Conservation (phyloP, 352 stramenopile genomes). For the Phytopythium sindhum region DNA sequence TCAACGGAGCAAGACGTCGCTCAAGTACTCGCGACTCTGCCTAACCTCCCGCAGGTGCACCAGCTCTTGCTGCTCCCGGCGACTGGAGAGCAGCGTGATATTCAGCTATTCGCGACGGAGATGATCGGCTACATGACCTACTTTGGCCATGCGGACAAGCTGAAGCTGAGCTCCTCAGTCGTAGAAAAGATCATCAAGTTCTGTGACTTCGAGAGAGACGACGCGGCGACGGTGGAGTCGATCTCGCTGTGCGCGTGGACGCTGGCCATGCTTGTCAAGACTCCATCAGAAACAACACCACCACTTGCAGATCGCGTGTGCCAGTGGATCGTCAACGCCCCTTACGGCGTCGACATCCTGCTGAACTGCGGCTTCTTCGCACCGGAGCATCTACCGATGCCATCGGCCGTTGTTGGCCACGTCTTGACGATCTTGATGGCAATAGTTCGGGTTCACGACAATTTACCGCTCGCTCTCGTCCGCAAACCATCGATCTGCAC, state of each 20-base stretch:
- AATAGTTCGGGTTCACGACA: conserved; percentile 13
- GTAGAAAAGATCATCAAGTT: conserved; percentile 44
- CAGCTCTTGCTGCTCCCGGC: conserved; percentile 28
- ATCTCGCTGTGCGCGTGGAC: conserved; percentile 43
- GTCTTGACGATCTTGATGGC: conserved; percentile 37
- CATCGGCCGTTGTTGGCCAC: conserved; percentile 33
- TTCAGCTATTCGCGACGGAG: conserved; percentile 61
- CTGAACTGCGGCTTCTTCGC: conserved; percentile 29
- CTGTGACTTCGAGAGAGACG: conserved; percentile 27
- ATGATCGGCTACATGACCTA: conserved; percentile 65
- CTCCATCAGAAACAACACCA: not conserved
- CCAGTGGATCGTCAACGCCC: conserved; percentile 30
- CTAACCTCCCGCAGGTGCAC: conserved; percentile 27
- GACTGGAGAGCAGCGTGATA: conserved; percentile 20
- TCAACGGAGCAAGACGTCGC: conserved; percentile 53
- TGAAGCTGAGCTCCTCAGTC: conserved; percentile 26
- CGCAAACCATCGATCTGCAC: conserved; percentile 34
- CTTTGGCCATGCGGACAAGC: conserved; percentile 37
- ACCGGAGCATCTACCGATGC: conserved; percentile 26
- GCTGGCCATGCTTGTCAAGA: conserved; percentile 36
- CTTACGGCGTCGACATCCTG: conserved; percentile 31
- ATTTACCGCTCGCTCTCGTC: not conserved
- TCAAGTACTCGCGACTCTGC: conserved; percentile 20
- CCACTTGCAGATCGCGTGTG: conserved; percentile 3
- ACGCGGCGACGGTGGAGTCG: conserved; percentile 24